Conservation (phyloP, 176 grass and related monocot genomes). For the Puya raimondii region DNA sequence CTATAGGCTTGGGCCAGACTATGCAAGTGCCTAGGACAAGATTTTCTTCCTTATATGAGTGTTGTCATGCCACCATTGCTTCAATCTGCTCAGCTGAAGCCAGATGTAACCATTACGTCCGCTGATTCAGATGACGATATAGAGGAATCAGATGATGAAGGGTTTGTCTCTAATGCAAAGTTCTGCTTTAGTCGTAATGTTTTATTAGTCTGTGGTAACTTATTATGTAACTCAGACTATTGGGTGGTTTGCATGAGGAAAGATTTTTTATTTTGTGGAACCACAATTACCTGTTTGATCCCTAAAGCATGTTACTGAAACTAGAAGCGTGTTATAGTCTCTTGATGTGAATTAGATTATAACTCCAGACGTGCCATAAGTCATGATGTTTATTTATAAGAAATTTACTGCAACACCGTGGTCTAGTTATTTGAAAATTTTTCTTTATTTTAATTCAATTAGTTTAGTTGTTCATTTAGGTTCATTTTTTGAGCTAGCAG, state of each 20-base stretch:
- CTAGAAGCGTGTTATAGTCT: too few relatives aligned
- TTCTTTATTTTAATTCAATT: too few relatives aligned
- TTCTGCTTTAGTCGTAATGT: background rate
- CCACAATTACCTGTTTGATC: too few relatives aligned
- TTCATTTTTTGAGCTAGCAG: too few relatives aligned
- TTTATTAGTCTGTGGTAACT: background rate
- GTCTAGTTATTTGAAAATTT: background rate
- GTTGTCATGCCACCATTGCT: slow-evolving; percentile 98
- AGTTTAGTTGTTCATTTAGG: too few relatives aligned
- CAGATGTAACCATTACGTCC: slow-evolving; percentile 94
- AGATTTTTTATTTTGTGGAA: too few relatives aligned
- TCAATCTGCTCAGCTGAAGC: slow-evolving; percentile 96
- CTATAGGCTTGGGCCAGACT: slow-evolving; percentile 92
- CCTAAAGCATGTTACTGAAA: too few relatives aligned
- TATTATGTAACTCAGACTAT: background rate
- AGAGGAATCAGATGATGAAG: slow-evolving; percentile 90
- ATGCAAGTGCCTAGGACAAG: slow-evolving; percentile 98
- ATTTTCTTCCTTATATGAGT: slow-evolving; percentile 98
- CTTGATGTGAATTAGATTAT: too few relatives aligned
- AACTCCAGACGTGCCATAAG: background rate
- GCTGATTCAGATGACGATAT: slow-evolving; percentile 95
- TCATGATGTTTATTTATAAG: background rate
- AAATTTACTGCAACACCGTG: background rate
- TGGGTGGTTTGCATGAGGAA: too few relatives aligned
- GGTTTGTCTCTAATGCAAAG: slow-evolving; percentile 34